A percentile compares a stretch with the other conserved stretches of the same genome.
phyloP scores from a whole-genome alignment of 2,329 filamentous ascomycete species.

The Aaosphaeria pasadenensis region DNA sequence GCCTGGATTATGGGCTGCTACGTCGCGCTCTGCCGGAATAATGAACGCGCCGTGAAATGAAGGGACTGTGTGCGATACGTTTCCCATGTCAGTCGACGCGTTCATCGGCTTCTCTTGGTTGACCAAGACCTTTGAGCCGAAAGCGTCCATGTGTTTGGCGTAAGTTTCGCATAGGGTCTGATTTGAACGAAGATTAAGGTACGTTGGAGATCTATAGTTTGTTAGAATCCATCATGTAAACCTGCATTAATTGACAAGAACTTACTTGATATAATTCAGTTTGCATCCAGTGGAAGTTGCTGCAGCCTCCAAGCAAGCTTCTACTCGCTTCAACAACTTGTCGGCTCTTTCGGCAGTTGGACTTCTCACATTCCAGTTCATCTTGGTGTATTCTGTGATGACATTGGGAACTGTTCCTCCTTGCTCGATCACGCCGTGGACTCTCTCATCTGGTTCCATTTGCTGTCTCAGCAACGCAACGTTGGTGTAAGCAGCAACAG shows the following conservation, averaged over 20 bases:
- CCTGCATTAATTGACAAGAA: background rate
- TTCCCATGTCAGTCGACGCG: conserved; percentile 52
- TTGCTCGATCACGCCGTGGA: conserved; percentile 31
- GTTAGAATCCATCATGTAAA: background rate
- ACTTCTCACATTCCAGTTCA: conserved; percentile 37
- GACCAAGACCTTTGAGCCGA: conserved; percentile 38
- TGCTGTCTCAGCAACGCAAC: conserved; percentile 39
- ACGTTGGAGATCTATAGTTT: conserved; percentile 32
- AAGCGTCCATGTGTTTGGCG: conserved; percentile 42
- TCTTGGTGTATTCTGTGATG: conserved; percentile 40
- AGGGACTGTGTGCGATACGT: conserved; percentile 48
- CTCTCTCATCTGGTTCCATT: conserved; percentile 38
- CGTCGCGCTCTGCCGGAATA: conserved; percentile 39
- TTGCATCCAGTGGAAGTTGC: conserved; percentile 43
- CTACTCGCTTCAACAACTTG: conserved; percentile 28
- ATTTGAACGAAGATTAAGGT: conserved; percentile 48
- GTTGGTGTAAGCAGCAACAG: conserved; percentile 20
- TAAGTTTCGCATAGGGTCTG: conserved; percentile 45
- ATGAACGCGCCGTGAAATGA: conserved; percentile 50
- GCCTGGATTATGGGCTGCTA: conserved; percentile 39
- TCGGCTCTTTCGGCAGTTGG: conserved; percentile 22
- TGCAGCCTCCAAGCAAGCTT: conserved; percentile 47
- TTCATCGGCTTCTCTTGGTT: conserved; percentile 39
- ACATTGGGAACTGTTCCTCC: conserved; percentile 34
- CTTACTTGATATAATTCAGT: conserved; percentile 36